phyloP scores from a whole-genome alignment of 805 yeast genomes.

The Suhomyces xylopsoci region DNA sequence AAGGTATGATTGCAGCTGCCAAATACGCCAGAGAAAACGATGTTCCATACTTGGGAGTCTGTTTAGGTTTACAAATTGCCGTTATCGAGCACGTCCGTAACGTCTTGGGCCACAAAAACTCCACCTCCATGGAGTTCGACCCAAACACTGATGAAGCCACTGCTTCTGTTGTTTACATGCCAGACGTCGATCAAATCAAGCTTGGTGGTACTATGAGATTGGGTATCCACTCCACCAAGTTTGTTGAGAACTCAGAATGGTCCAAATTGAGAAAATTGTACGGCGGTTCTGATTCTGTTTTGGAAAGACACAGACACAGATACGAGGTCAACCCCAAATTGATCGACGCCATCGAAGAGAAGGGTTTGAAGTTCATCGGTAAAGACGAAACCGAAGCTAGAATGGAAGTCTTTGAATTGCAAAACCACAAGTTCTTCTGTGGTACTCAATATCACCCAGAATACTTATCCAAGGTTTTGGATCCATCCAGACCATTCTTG shows the following conservation, averaged over 20 bases:
- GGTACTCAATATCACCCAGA: conserved; percentile 99
- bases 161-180: conserved; percentile 93
- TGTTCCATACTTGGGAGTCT: conserved; percentile 93
- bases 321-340: conserved; percentile 92
- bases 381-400: conserved; percentile 86
- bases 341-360: conserved; percentile 63
- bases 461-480: conserved; percentile 91
- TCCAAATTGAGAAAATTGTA: conserved; percentile 74
- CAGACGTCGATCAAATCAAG: conserved; percentile 92
- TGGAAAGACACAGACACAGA: conserved; percentile 98
- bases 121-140: conserved; percentile 82
- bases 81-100: conserved; percentile 89
- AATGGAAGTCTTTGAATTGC: conserved; percentile 90
- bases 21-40: conserved; percentile 97
- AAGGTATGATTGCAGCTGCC: conserved; percentile 97
- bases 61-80: conserved; percentile 96
- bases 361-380: conserved; percentile 88
- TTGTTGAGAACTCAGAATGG: conserved; percentile 64
- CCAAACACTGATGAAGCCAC: conserved; percentile 56
- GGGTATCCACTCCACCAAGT: conserved; percentile 87
- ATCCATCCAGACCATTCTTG: conserved; percentile 93
- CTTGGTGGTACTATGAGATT: conserved; percentile 99
- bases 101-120: conserved; percentile 62
- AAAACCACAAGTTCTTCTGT: conserved; percentile 84
- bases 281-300: conserved; percentile 63